These are phyloP conservation scores for Leishmania tarentolae DNA, from an alignment of 208 protist genomes.

Conservation along the genomic window DNA sequence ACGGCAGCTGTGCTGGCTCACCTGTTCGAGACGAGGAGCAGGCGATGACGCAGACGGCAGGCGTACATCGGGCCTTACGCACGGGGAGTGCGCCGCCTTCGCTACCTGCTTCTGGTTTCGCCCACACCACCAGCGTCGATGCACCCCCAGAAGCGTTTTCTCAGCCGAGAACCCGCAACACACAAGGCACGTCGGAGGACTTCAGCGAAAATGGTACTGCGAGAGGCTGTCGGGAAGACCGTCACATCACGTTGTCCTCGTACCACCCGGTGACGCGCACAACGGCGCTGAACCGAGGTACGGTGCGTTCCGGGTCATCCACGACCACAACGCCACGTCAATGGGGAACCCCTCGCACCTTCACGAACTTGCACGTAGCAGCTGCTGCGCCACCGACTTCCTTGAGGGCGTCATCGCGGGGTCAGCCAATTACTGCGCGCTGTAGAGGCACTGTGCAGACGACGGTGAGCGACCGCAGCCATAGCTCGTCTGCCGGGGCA, in stretches of 20 bases:
- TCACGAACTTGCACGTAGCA: not conserved
- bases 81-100: not conserved
- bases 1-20: not conserved
- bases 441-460: not conserved
- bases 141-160: not conserved
- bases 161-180: not conserved
- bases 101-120: not conserved
- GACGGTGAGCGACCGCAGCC: not conserved
- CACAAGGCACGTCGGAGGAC: not conserved
- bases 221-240: not conserved
- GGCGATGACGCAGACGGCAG: not conserved
- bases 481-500: conserved; percentile 1
- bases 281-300: not conserved
- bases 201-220: not conserved
- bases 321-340: not conserved
- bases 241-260: not conserved
- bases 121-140: not conserved
- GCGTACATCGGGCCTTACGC: not conserved
- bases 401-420: not conserved
- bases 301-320: not conserved
- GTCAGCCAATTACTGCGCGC: not conserved
- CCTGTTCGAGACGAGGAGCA: not conserved
- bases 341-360: not conserved
- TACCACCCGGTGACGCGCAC: not conserved
- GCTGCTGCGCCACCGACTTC: not conserved